Evolutionary conservation across 2,329 filamentous ascomycete species (phyloP), one percentile per base, ranked within the genome.

Genomic region (Didymella pomorum): DNA sequence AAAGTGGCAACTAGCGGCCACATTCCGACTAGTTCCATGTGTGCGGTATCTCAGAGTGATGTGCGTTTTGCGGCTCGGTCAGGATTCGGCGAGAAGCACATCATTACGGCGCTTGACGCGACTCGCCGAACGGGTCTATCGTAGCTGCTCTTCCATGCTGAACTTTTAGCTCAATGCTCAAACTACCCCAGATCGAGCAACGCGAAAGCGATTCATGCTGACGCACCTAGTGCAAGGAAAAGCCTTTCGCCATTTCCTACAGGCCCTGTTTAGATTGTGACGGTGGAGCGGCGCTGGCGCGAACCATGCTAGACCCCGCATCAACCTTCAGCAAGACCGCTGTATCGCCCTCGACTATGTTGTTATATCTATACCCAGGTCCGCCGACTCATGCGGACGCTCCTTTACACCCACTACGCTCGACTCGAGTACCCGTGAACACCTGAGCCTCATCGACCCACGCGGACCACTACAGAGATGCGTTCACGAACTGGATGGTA

Each of bases 401-500:
- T 61, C 59, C 55, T 52, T 59, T 56, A 64, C 63, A 68, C 63
- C 67, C 61, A 69, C 64, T 60, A 61, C 52, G 64, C 66, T 67
- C 61, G 62, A 55, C 51, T 59, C 64, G 49, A 66, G 58, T 60
- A 58, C 62, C 56, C 60, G 60, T 49, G 44, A 58, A 48, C 21
- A 56, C 55, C 35, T 62, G 23, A 58, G 33, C 59, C 53, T 46
- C 45, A 59, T 33, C 55, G 60, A 61, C 60, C 62, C 66, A 66
- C 63, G 23, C 52, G 60, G 20, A 56, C 41, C 51, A 49, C 56
- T 52, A 47, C 44, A 28, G 60, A 63, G 43, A 78, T 78, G 75
- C 74, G 75, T 60, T 78, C 75, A 69, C 70, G 75, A 70, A 78
- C 75, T 49, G 75, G 75, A 70, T 78, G 75, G 75, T 71, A 70